Evolutionary conservation across 129 eudicot species (phyloP).

Genomic region (Flaveria linearis): DNA sequence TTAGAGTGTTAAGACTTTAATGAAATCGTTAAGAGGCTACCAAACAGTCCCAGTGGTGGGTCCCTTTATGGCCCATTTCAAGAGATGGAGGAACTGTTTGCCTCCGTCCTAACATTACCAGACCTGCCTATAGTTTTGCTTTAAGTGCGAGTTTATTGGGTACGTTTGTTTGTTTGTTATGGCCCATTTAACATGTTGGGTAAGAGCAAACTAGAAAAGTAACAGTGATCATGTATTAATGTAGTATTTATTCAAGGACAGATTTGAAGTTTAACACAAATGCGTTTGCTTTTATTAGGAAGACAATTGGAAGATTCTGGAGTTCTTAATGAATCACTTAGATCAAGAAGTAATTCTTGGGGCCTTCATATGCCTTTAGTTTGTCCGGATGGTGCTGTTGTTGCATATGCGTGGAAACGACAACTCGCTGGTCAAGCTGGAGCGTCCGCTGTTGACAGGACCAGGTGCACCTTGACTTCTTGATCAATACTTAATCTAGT

Average conservation of each 20-base stretch:
- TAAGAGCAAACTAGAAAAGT: neutral
- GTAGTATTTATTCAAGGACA: neutral
- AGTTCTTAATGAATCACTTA: conserved; percentile 88
- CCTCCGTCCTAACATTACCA: no score
- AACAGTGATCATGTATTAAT: neutral
- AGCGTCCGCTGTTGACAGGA: conserved; percentile 98
- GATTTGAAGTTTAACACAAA: neutral
- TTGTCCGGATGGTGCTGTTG: conserved; percentile 98
- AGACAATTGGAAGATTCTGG: conserved; percentile 93
- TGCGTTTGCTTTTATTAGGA: conserved; percentile 50
- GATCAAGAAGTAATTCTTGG: conserved; percentile 96
- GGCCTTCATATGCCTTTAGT: conserved; percentile 99
- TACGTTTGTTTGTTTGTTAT: no score
- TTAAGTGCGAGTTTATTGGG: no score
- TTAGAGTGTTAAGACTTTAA: no score
- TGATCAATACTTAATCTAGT: conserved; percentile 6
- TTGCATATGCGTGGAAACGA: conserved; percentile 99
- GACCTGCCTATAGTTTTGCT: no score
- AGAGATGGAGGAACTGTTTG: no score
- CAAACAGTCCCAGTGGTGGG: neutral
- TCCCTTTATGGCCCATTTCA: neutral
- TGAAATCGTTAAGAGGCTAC: no score
- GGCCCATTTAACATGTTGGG: neutral
- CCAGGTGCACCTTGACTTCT: conserved; percentile 51
- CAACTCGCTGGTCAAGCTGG: conserved; percentile 99